Evolutionary conservation across 192 early-diverging fungal genomes (phyloP).

Genomic region (Coemansia javaensis): DNA sequence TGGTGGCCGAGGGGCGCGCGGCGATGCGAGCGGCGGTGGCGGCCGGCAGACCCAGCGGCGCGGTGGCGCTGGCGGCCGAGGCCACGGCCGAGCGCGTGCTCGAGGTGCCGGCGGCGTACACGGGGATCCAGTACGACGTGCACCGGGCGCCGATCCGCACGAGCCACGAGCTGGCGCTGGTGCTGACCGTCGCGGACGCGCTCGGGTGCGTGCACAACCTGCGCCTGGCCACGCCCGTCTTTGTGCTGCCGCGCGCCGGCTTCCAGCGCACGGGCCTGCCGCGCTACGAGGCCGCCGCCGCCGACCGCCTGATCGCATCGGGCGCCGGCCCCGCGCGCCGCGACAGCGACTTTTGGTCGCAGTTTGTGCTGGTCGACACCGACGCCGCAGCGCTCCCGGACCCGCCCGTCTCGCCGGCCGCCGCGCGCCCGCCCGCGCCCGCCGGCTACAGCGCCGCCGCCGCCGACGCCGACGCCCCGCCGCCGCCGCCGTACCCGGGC

Average conservation of each 20-base stretch:
- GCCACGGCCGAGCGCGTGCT: conserved; percentile 22
- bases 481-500: conserved; percentile 35
- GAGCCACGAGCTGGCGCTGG: conserved; percentile 33
- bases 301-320: conserved; percentile 30
- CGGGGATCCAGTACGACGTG: conserved; percentile 44
- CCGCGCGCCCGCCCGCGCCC: conserved; percentile 22
- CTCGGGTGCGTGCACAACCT: conserved; percentile 24
- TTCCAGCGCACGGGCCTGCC: conserved; percentile 22
- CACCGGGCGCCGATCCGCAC: conserved; percentile 32
- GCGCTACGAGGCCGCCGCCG: conserved; percentile 31
- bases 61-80: conserved; percentile 26
- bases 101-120: conserved; percentile 33
- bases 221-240: conserved; percentile 39
- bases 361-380: conserved; percentile 41
- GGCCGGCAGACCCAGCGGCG: background rate
- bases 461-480: conserved; percentile 12
- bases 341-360: conserved; percentile 33
- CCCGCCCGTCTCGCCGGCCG: conserved; percentile 1
- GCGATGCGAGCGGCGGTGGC: background rate
- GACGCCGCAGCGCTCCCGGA: background rate
- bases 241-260: conserved; percentile 28
- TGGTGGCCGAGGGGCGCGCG: too few species aligned
- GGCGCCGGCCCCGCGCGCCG: conserved; percentile 8
- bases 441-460: conserved; percentile 23
- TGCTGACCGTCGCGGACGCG: conserved; percentile 22